phyloP scores from a whole-genome alignment of 352 stramenopile species.

The Phytophthora foliorum region DNA sequence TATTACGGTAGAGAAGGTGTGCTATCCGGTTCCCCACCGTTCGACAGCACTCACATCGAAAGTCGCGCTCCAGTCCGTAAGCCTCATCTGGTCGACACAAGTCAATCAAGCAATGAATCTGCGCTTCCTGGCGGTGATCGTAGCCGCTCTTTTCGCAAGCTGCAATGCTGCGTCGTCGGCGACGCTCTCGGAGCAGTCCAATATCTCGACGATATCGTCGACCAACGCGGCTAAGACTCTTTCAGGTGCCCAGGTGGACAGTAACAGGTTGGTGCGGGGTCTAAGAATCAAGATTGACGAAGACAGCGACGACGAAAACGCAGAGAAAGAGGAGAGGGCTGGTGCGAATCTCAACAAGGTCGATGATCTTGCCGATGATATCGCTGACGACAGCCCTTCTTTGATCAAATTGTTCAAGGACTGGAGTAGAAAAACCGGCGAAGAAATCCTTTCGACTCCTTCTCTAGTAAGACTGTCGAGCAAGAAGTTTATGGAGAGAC shows the following conservation, averaged over 20 bases:
- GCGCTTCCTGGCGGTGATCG: neutral
- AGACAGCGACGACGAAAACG: neutral
- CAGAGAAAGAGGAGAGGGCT: slow-evolving; percentile 13
- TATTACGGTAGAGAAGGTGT: neutral
- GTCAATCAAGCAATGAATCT: slow-evolving; percentile 4
- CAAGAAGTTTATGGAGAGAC: slow-evolving; percentile 5
- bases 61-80: neutral
- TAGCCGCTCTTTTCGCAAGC: neutral
- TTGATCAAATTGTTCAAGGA: slow-evolving; percentile 11
- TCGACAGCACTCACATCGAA: slow-evolving; percentile 1
- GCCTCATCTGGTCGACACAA: neutral
- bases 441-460: slow-evolving; percentile 8
- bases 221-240: neutral
- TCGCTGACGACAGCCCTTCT: slow-evolving; percentile 1
- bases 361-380: slow-evolving; percentile 14
- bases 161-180: neutral
- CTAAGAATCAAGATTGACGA: neutral
- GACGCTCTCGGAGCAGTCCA: neutral
- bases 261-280: neutral
- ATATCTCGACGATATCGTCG: neutral
- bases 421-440: neutral
- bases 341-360: slow-evolving; percentile 6
- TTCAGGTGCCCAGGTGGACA: neutral
- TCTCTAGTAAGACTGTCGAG: neutral
- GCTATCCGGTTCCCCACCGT: neutral